phyloP scores from a whole-genome alignment of 352 stramenopile genomes.

The Phytophthora niederhauseri region DNA sequence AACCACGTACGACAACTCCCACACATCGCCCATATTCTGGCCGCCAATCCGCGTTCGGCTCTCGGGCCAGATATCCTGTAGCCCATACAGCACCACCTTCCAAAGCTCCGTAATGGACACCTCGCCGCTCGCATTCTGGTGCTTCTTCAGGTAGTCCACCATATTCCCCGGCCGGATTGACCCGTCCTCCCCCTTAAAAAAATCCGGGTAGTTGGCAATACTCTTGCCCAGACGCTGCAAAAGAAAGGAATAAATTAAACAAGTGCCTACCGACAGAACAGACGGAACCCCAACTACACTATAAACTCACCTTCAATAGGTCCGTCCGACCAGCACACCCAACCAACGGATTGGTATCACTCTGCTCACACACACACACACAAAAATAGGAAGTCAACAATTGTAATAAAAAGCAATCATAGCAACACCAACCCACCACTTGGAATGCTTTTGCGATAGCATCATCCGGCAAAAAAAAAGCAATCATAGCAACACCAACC shows the following conservation, averaged over 20 bases:
- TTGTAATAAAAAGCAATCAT: not conserved
- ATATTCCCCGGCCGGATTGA: constrained; percentile 74
- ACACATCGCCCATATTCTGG: constrained; percentile 89
- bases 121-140: constrained; percentile 57
- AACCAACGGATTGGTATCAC: constrained; percentile 74
- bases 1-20: constrained; percentile 64
- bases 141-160: constrained; percentile 75
- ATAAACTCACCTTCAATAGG: constrained; percentile 58
- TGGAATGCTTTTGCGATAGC: constrained; percentile 81
- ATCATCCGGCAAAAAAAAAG: constrained; percentile 47
- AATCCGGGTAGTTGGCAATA: constrained; percentile 77
- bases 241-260: constrained; percentile 7
- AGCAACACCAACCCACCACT: constrained; percentile 49
- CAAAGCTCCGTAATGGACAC: constrained; percentile 76
- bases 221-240: constrained; percentile 64
- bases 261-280: not conserved
- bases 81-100: constrained; percentile 80
- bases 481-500: constrained; percentile 3
- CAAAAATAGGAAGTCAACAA: too few species aligned
- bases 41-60: constrained; percentile 73
- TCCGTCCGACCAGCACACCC: constrained; percentile 72
- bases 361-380: too few species aligned
- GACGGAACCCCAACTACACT: too few species aligned
- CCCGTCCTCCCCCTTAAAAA: constrained; percentile 56
- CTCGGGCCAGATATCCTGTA: constrained; percentile 87